Percentiles rank a stretch among this genome's conserved stretches.
Conservation (phyloP, 1,284 basidiomycete genomes). For the Tilletia indica region DNA sequence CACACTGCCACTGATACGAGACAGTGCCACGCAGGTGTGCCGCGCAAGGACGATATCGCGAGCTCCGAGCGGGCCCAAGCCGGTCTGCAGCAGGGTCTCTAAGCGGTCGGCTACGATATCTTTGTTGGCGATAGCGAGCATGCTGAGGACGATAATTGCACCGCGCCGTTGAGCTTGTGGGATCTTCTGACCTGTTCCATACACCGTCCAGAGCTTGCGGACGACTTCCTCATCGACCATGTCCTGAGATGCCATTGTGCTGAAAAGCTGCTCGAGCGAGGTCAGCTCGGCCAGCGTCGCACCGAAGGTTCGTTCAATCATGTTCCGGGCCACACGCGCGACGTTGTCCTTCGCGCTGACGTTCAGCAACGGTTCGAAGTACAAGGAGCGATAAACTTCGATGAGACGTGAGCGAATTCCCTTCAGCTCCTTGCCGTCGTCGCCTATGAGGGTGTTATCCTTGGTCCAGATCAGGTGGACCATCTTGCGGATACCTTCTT, state of each 20-base stretch:
- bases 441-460: constrained; percentile 80
- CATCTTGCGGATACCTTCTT: constrained; percentile 84
- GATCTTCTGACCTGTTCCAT: constrained; percentile 58
- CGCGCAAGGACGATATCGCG: constrained; percentile 80
- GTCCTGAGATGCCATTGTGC: constrained; percentile 81
- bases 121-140: constrained; percentile 83
- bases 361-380: constrained; percentile 66
- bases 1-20: constrained; percentile 84
- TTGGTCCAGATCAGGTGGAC: constrained; percentile 96
- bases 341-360: constrained; percentile 79
- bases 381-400: constrained; percentile 83
- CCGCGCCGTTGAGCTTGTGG: constrained; percentile 82
- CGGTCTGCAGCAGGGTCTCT: constrained; percentile 79
- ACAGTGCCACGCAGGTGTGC: constrained; percentile 89
- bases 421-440: constrained; percentile 67
- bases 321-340: constrained; percentile 93
- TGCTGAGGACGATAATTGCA: constrained; percentile 89
- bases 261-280: constrained; percentile 91
- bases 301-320: constrained; percentile 65
- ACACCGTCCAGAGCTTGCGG: constrained; percentile 89
- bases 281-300: constrained; percentile 93
- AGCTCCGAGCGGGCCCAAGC: constrained; percentile 75
- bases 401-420: constrained; percentile 82
- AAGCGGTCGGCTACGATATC: constrained; percentile 83
- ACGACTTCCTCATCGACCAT: constrained; percentile 82